Evolutionary conservation across 164 flowering plant species (phyloP).

Genomic region (Nymphaea thermarum): DNA sequence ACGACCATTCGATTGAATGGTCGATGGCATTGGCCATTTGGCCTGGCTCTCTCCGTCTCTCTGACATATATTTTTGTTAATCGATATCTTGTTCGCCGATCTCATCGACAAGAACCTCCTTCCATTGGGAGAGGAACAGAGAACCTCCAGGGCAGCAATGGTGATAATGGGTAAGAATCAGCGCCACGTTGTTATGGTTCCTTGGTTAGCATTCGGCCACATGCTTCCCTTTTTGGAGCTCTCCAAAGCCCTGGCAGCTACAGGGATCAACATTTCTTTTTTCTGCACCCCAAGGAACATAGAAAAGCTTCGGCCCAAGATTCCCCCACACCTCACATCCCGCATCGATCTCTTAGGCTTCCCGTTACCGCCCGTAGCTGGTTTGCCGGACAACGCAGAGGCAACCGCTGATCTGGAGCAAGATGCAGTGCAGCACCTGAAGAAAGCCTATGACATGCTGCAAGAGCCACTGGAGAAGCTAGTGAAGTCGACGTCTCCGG

Average conservation of each 20-base stretch:
- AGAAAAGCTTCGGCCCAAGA: conserved; percentile 2
- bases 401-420: conserved; percentile 11
- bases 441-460: conserved; percentile 16
- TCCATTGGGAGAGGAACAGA: too few species aligned
- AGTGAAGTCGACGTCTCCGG: conserved; percentile 10
- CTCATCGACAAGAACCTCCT: too few species aligned
- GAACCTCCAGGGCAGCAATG: too few species aligned
- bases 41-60: too few species aligned
- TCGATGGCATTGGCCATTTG: too few species aligned
- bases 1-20: too few species aligned
- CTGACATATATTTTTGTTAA: too few species aligned
- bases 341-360: conserved; percentile 1
- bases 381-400: conserved; percentile 17
- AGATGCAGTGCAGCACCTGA: conserved; percentile 11
- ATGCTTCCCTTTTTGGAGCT: conserved; percentile 9
- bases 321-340: conserved; percentile 2
- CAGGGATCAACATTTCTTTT: conserved; percentile 6
- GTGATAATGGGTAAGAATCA: neutral
- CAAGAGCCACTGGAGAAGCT: conserved; percentile 6
- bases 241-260: conserved; percentile 2
- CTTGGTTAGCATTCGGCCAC: conserved; percentile 15
- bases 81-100: too few species aligned
- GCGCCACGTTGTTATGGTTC: conserved; percentile 7
- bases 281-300: conserved; percentile 9
- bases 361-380: conserved; percentile 1